Evolutionary conservation across 73 alveolate species (phyloP).

Genomic region (Symbiodinium pilosum): DNA sequence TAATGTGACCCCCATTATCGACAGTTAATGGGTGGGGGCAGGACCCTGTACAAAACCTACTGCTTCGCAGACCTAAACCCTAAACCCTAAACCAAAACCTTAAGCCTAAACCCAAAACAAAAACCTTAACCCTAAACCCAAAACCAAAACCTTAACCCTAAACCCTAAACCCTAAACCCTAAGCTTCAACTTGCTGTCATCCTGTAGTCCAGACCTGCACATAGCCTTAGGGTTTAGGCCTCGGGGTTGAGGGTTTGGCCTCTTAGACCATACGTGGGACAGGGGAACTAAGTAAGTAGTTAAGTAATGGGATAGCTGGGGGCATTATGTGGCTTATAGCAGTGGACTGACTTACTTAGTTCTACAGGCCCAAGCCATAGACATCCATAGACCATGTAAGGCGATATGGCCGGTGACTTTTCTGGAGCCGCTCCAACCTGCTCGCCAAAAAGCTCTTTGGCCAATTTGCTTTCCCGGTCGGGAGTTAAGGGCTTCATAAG

Average conservation of each 20-base stretch:
- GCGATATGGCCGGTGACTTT: slow-evolving; percentile 1
- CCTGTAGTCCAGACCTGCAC: no score
- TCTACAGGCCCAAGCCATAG: no score
- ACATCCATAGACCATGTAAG: background rate
- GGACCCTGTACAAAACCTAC: background rate
- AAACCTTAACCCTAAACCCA: background rate
- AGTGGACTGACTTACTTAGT: no score
- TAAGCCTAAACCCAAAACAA: background rate
- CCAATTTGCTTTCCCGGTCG: no score
- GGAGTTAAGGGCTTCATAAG: no score
- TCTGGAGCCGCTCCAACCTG: background rate
- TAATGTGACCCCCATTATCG: no score
- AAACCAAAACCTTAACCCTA: background rate
- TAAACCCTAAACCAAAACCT: background rate
- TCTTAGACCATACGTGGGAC: no score
- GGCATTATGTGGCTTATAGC: no score
- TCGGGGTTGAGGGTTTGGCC: background rate
- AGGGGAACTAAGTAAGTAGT: no score
- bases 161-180: background rate
- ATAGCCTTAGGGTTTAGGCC: background rate
- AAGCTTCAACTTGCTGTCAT: background rate
- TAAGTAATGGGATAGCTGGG: no score
- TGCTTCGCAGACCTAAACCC: background rate
- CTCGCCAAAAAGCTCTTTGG: background rate
- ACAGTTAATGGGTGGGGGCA: no score